Percentiles rank a stretch among this genome's conserved stretches.
phyloP scores from a whole-genome alignment of 768 basidiomycete species.

The Boletus sp. region DNA sequence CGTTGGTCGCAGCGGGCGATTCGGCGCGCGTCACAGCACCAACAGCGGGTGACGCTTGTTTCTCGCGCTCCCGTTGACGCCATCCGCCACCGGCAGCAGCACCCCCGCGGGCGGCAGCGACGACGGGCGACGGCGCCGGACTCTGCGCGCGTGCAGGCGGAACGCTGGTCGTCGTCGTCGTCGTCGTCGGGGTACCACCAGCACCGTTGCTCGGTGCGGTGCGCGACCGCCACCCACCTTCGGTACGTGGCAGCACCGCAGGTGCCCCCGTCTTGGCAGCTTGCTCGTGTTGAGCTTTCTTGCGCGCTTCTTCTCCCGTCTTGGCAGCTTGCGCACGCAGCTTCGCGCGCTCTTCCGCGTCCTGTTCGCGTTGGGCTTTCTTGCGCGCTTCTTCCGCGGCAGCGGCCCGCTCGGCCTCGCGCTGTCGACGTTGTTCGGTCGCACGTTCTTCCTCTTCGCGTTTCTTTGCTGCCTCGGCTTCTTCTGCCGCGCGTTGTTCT shows the following conservation, averaged over 20 bases:
- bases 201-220: slow-evolving; percentile 25
- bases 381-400: slow-evolving; percentile 54
- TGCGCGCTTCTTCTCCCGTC: slow-evolving; percentile 50
- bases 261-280: slow-evolving; percentile 23
- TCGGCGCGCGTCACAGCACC: slow-evolving; percentile 6
- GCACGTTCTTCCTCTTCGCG: slow-evolving; percentile 61
- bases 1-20: slow-evolving; percentile 6
- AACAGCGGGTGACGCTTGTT: neutral
- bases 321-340: slow-evolving; percentile 32
- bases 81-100: slow-evolving; percentile 45
- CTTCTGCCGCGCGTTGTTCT: slow-evolving; percentile 61
- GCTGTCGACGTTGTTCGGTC: slow-evolving; percentile 49
- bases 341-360: slow-evolving; percentile 52
- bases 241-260: slow-evolving; percentile 22
- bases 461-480: slow-evolving; percentile 51
- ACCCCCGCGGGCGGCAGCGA: neutral
- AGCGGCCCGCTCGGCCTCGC: slow-evolving; percentile 50
- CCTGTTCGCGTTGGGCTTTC: slow-evolving; percentile 67
- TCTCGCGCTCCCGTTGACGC: slow-evolving; percentile 44
- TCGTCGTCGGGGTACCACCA: slow-evolving; percentile 8
- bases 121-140: slow-evolving; percentile 39
- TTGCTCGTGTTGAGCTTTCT: slow-evolving; percentile 57
- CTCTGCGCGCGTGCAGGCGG: slow-evolving; percentile 54
- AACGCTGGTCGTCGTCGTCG: neutral
- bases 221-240: slow-evolving; percentile 11